Evolutionary conservation across 805 yeast species (phyloP), one percentile per base, ranked within the genome.

Genomic region (Candida insectorum): DNA sequence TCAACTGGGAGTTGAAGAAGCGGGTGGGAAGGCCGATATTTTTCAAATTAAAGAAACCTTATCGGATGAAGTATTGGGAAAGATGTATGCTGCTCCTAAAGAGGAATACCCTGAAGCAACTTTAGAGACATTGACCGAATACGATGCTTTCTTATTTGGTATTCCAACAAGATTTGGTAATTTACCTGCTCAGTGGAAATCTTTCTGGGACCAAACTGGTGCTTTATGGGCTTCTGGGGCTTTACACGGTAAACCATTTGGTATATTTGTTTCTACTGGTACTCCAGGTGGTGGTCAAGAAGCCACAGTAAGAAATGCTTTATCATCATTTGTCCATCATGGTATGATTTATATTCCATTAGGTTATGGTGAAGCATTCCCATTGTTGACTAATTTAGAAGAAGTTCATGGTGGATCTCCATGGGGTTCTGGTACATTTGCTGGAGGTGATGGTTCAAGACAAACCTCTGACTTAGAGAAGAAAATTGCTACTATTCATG

Each of bases 261-360:
- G 84, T 51, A 52, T 80, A 48, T 86, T 86, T 54, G 77, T 75
- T 37, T 73, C 85, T 33, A 80, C 88, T 25, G 86, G 88, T 52
- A 67, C 86, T 35, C 74, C 62, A 45, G 89, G 91, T 50, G 93
- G 94, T 51, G 94, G 94, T 54, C 87, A 81, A 60, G 95, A 86
- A 64, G 56, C 70, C 29, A 82, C 94, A 14, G 64, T 75, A 43
- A 69, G 78, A 44, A 81, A 77, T 65, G 55, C 81, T 16, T 52
- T 86, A 45, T 76, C 89, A 9, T 66, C 69, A 33, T 67, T 81
- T 40, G 78, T 76, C 27, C 95, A 86, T 60, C 94, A 85, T 55
- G 95, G 95, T 54, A 71, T 85, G 67, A 65, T 81, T 47, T 85
- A 60, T 58, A 78, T 86, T 39, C 95, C 95, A 42, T 71, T 85